Percentiles rank a stretch among this genome's conserved stretches.
phyloP scores from a whole-genome alignment of 345 rosid genomes.

The Fremontodendron californicum region DNA sequence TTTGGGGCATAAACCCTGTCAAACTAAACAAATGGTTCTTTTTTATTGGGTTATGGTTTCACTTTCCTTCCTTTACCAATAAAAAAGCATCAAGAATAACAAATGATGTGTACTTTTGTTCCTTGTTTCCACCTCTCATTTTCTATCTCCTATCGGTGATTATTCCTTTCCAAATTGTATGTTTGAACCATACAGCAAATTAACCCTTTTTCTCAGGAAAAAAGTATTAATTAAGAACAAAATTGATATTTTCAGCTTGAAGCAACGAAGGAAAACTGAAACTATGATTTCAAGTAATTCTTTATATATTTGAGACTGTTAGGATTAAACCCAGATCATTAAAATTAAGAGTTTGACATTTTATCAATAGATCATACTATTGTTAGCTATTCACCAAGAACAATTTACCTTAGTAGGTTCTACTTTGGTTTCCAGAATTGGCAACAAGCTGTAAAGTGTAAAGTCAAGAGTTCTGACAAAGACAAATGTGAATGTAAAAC shows the following conservation, averaged over 20 bases:
- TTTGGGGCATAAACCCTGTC: conserved; percentile 10
- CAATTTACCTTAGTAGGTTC: neutral
- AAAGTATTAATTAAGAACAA: neutral
- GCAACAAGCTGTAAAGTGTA: neutral
- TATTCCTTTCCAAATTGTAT: neutral
- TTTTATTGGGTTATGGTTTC: neutral
- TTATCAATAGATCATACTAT: too few relatives aligned
- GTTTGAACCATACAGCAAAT: neutral
- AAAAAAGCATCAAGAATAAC: conserved; percentile 6
- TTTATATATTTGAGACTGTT: too few relatives aligned
- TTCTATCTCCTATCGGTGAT: neutral
- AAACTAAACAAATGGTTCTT: neutral
- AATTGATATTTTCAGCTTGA: neutral
- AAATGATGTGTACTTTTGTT: conserved; percentile 1
- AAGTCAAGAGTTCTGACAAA: neutral
- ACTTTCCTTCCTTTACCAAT: neutral
- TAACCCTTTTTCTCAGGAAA: neutral
- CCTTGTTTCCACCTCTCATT: conserved; percentile 9
- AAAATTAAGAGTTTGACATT: too few relatives aligned
- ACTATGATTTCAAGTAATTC: neutral
- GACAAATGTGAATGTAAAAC: conserved; percentile 14
- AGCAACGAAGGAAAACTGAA: neutral
- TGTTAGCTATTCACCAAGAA: neutral
- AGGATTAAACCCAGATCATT: too few relatives aligned
- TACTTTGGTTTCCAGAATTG: neutral